Percentiles rank a stretch among this genome's conserved stretches.
Conservation (phyloP, 805 yeast species). For the Jamesozyma spencerorum region DNA sequence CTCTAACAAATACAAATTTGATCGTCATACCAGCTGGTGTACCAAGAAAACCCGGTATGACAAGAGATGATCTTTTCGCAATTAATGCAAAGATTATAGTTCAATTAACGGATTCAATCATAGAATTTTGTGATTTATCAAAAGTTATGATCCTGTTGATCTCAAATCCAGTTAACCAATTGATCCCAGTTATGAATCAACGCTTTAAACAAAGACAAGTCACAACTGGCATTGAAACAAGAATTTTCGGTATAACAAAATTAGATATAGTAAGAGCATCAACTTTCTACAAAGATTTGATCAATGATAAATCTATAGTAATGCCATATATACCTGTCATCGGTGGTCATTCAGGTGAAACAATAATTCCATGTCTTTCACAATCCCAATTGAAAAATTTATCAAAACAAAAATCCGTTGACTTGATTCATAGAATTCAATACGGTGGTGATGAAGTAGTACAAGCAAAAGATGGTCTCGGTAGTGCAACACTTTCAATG, state of each 20-base stretch:
- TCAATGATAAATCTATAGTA: slow-evolving; percentile 34
- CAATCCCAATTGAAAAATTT: slow-evolving; percentile 28
- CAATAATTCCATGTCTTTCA: slow-evolving; percentile 77
- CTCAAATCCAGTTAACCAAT: slow-evolving; percentile 90
- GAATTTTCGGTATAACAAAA: slow-evolving; percentile 81
- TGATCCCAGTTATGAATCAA: slow-evolving; percentile 83
- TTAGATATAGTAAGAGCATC: slow-evolving; percentile 77
- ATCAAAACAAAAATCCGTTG: slow-evolving; percentile 35
- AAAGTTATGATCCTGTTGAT: slow-evolving; percentile 71
- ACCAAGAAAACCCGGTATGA: slow-evolving; percentile 93
- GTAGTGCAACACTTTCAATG: slow-evolving; percentile 93
- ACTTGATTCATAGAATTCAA: slow-evolving; percentile 80
- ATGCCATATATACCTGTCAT: slow-evolving; percentile 56
- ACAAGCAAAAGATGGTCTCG: slow-evolving; percentile 87
- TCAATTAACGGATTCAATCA: slow-evolving; percentile 66
- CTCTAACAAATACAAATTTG: slow-evolving; percentile 20
- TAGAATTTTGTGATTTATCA: slow-evolving; percentile 48
- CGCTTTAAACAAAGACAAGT: slow-evolving; percentile 47
- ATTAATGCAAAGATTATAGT: slow-evolving; percentile 76
- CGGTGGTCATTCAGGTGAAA: slow-evolving; percentile 94
- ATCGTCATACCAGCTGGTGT: slow-evolving; percentile 68
- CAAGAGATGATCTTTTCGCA: slow-evolving; percentile 80
- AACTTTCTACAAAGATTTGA: slow-evolving; percentile 58
- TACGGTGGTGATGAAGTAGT: slow-evolving; percentile 97
- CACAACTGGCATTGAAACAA: slow-evolving; percentile 50